These are phyloP conservation scores for Coriaria nepalensis DNA, from an alignment of 306 rosid genomes.

Conservation along the genomic window DNA sequence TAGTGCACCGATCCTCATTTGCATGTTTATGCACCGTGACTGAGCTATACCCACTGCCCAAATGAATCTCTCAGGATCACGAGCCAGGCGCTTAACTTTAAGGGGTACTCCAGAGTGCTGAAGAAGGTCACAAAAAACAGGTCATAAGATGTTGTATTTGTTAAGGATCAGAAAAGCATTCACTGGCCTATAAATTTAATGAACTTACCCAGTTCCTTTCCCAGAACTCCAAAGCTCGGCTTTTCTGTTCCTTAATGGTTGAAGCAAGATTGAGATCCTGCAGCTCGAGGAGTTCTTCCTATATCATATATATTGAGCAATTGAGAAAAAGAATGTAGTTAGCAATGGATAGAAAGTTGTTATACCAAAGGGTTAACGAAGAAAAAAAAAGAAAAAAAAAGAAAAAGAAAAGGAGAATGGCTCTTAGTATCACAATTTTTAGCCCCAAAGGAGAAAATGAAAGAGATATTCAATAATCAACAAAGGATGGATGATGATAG, in stretches of 20 bases:
- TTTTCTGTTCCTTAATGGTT: slow-evolving; percentile 49
- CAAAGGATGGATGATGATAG: too few relatives aligned
- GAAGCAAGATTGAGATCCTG: slow-evolving; percentile 76
- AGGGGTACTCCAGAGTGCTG: slow-evolving; percentile 79
- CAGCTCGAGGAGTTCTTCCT: slow-evolving; percentile 85
- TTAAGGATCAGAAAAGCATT: too few relatives aligned
- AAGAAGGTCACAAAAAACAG: slow-evolving; percentile 5
- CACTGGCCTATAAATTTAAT: not conserved
- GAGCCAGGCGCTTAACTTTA: slow-evolving; percentile 82
- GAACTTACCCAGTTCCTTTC: slow-evolving; percentile 65
- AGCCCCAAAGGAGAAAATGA: too few relatives aligned
- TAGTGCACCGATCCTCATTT: slow-evolving; percentile 68
- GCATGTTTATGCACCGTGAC: slow-evolving; percentile 75
- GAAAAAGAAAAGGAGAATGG: too few relatives aligned
- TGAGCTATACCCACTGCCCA: slow-evolving; percentile 90
- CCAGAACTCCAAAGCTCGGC: slow-evolving; percentile 65
- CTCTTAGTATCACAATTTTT: too few relatives aligned
- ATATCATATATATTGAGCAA: slow-evolving; percentile 16
- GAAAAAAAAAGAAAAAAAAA: too few relatives aligned
- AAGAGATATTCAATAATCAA: too few relatives aligned
- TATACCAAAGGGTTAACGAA: too few relatives aligned
- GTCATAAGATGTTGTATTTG: too few relatives aligned
- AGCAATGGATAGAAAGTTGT: too few relatives aligned
- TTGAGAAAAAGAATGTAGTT: not conserved
- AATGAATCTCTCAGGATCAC: slow-evolving; percentile 59